These are phyloP conservation scores for Candida krabiensis DNA, from an alignment of 805 yeast genomes.

Conservation along the genomic window DNA sequence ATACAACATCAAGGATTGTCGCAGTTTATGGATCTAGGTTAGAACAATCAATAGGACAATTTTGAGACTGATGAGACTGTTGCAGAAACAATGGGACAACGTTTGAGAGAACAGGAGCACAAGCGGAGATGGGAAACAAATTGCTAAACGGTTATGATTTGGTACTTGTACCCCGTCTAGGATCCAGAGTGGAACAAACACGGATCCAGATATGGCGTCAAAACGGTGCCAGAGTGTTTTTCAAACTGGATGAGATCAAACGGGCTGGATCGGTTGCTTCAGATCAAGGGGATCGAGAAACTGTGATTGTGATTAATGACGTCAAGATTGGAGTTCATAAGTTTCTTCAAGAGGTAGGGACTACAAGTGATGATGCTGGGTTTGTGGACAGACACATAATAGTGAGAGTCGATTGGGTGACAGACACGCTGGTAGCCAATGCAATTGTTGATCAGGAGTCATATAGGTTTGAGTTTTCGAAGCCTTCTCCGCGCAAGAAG, in stretches of 20 bases:
- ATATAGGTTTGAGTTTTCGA: conserved; percentile 7
- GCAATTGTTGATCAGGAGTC: conserved; percentile 8
- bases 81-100: no score
- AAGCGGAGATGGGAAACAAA: no score
- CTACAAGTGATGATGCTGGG: not conserved
- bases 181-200: conserved; percentile 15
- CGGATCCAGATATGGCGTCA: conserved; percentile 24
- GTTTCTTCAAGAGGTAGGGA: not conserved
- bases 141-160: conserved; percentile 18
- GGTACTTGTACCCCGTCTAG: conserved; percentile 19
- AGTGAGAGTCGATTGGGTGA: conserved; percentile 16
- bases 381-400: conserved; percentile 1
- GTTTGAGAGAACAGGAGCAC: no score
- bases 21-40: no score
- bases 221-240: conserved; percentile 27
- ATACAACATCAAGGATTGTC: no score
- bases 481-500: not conserved
- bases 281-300: not conserved
- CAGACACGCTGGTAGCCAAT: conserved; percentile 10
- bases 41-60: no score
- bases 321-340: conserved; percentile 2
- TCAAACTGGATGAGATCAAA: conserved; percentile 3
- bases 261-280: not conserved
- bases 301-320: conserved; percentile 10
- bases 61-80: no score